phyloP scores from a whole-genome alignment of 805 yeast genomes.

The Candida endomychidarum region DNA sequence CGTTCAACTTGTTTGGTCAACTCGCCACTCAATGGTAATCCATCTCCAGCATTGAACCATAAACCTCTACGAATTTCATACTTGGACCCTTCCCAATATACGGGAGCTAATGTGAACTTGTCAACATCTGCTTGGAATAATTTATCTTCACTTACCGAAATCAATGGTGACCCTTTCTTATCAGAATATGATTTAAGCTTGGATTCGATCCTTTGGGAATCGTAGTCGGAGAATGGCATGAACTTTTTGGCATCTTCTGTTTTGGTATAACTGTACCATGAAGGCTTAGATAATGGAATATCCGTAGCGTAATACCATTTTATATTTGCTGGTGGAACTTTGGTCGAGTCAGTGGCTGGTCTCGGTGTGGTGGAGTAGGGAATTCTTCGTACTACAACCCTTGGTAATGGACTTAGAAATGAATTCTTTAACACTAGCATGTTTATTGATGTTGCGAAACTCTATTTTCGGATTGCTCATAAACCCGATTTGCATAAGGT shows the following conservation, averaged over 20 bases:
- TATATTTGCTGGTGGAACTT: slow-evolving; percentile 18
- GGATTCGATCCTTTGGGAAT: slow-evolving; percentile 60
- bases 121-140: slow-evolving; percentile 69
- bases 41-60: slow-evolving; percentile 66
- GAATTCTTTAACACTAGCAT: no score
- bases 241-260: slow-evolving; percentile 56
- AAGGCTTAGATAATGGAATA: slow-evolving; percentile 68
- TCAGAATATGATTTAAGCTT: slow-evolving; percentile 33
- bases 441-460: no score
- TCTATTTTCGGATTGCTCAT: no score
- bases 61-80: slow-evolving; percentile 81
- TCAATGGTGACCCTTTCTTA: slow-evolving; percentile 17
- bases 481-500: no score
- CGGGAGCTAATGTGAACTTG: slow-evolving; percentile 57
- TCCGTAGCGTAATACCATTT: slow-evolving; percentile 88
- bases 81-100: slow-evolving; percentile 86
- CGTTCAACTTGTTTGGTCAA: slow-evolving; percentile 60
- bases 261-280: slow-evolving; percentile 53
- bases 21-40: slow-evolving; percentile 51
- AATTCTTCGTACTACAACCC: not conserved
- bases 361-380: not conserved
- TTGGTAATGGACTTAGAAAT: no score
- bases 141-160: slow-evolving; percentile 78
- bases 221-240: slow-evolving; percentile 63
- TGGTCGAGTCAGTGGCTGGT: slow-evolving; percentile 1